phyloP scores from a whole-genome alignment of 805 yeast species.

The Yarrowia sp. region DNA sequence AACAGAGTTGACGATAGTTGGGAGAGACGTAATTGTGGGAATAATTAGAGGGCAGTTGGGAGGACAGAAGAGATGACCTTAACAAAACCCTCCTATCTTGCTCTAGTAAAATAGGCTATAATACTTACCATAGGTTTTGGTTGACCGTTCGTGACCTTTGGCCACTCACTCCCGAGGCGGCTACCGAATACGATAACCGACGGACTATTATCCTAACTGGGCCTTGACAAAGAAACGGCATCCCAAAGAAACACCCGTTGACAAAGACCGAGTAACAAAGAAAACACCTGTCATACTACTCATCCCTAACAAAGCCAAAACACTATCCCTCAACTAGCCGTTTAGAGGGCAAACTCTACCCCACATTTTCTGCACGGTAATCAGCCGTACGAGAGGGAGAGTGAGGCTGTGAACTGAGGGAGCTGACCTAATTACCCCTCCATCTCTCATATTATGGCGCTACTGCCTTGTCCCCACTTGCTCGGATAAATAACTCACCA shows the following conservation, averaged over 20 bases:
- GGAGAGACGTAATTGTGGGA: not conserved
- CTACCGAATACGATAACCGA: slow-evolving; percentile 24
- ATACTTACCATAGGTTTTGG: no score
- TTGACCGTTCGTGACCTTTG: not conserved
- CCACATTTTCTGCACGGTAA: slow-evolving; percentile 13
- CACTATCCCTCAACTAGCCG: no score
- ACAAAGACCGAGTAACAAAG: no score
- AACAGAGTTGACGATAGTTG: no score
- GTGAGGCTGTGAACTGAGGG: not conserved
- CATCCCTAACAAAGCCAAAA: no score
- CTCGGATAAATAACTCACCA: not conserved
- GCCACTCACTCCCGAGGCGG: not conserved
- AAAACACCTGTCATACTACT: no score
- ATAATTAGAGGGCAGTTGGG: not conserved
- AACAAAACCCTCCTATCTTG: no score
- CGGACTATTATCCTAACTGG: not conserved
- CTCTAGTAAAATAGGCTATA: no score
- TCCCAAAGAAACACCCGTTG: not conserved
- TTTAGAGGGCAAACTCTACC: not conserved
- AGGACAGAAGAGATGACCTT: no score
- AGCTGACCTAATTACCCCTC: no score
- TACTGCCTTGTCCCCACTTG: no score
- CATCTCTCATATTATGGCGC: not conserved
- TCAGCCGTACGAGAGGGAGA: not conserved
- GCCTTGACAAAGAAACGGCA: slow-evolving; percentile 2